A percentile compares a stretch with the other conserved stretches of the same genome.
phyloP scores from a whole-genome alignment of 352 stramenopile species.

The Phytophthora palmivora region DNA sequence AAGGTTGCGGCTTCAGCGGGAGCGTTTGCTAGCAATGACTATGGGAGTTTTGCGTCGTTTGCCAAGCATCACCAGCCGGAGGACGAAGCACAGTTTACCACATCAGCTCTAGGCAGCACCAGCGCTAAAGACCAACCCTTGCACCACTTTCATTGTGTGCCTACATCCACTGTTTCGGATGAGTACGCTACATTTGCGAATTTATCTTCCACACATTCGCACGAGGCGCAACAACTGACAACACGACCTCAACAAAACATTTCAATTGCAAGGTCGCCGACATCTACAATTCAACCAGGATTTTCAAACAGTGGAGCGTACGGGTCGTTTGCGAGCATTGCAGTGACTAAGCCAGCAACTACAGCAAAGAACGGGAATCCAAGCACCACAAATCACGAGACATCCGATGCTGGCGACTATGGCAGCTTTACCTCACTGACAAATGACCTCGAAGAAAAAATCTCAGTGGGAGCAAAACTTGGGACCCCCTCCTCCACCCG shows the following conservation, averaged over 20 bases:
- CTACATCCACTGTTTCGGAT: conserved; percentile 9
- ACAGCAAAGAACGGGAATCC: background rate
- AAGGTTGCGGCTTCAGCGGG: background rate
- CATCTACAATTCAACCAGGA: conserved; percentile 3
- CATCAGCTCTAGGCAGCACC: background rate
- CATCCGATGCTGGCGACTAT: conserved; percentile 23
- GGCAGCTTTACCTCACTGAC: conserved; percentile 31
- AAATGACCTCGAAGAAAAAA: conserved; percentile 22
- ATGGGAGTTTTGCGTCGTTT: conserved; percentile 56
- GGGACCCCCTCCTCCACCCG: conserved; percentile 29
- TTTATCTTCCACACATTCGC: conserved; percentile 29
- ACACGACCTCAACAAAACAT: conserved; percentile 16
- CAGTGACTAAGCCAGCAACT: conserved; percentile 30
- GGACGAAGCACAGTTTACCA: conserved; percentile 15
- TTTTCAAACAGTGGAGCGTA: conserved; percentile 28
- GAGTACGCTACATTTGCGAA: conserved; percentile 36
- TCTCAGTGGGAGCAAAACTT: conserved; percentile 26
- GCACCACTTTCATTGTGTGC: background rate
- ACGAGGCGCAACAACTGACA: conserved; percentile 35
- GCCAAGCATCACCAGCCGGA: conserved; percentile 18
- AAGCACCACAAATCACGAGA: background rate
- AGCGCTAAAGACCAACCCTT: background rate
- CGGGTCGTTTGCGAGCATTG: conserved; percentile 37
- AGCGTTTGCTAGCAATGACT: conserved; percentile 36
- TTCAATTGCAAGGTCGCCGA: conserved; percentile 27